phyloP scores from a whole-genome alignment of 2,329 filamentous ascomycete genomes.

The Hypoxylon sp. region DNA sequence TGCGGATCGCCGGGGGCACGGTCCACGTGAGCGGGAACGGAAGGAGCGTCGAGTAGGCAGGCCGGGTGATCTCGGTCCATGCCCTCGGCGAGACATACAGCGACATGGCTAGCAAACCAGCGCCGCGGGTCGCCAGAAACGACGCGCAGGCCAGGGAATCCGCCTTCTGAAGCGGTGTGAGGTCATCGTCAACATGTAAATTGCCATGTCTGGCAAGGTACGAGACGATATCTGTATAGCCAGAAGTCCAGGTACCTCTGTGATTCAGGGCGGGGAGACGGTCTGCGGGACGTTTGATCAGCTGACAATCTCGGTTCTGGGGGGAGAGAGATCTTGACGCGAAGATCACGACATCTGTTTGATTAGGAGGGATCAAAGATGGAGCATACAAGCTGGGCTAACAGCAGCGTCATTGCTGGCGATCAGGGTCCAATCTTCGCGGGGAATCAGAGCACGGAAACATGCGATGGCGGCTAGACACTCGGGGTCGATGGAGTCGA shows the following conservation, averaged over 20 bases:
- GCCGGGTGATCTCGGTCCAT: conserved; percentile 82
- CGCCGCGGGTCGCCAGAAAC: conserved; percentile 82
- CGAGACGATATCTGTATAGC: conserved; percentile 73
- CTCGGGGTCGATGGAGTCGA: conserved; percentile 92
- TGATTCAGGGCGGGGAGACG: conserved; percentile 70
- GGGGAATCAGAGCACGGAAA: conserved; percentile 73
- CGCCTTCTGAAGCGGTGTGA: conserved; percentile 60
- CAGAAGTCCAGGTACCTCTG: conserved; percentile 68
- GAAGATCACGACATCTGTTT: conserved; percentile 41
- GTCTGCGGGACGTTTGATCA: conserved; percentile 58
- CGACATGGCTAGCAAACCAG: conserved; percentile 84
- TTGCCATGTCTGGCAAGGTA: conserved; percentile 63
- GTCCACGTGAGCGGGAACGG: conserved; percentile 92
- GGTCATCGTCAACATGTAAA: conserved; percentile 58
- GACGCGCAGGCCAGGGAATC: conserved; percentile 71
- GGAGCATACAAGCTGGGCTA: conserved; percentile 76
- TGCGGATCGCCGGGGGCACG: conserved; percentile 80
- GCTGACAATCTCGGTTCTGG: conserved; percentile 34
- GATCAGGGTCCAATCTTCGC: conserved; percentile 76
- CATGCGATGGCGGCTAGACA: conserved; percentile 89
- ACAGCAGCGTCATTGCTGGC: conserved; percentile 80
- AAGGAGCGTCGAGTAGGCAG: conserved; percentile 84
- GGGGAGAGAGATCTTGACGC: conserved; percentile 12
- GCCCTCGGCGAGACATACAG: conserved; percentile 93
- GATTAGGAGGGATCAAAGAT: conserved; percentile 35